Conservation (phyloP, 371 early-diverging fungal genomes). For the Apophysomyces elegans region DNA sequence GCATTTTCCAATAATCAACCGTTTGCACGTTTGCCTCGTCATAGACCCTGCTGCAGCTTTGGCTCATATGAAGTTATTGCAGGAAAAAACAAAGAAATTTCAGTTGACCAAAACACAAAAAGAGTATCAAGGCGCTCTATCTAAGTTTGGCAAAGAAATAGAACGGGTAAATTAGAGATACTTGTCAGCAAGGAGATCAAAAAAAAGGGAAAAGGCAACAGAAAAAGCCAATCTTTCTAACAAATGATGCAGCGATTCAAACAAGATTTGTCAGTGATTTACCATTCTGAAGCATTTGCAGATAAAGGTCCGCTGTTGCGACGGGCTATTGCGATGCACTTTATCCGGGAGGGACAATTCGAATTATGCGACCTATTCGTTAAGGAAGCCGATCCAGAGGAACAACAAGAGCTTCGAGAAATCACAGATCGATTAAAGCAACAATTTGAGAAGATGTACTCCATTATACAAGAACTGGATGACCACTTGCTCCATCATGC, state of each 20-base stretch:
- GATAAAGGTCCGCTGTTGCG: slow-evolving; percentile 64
- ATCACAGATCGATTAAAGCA: slow-evolving; percentile 34
- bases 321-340: slow-evolving; percentile 72
- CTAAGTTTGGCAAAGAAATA: slow-evolving; percentile 77
- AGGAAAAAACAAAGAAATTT: slow-evolving; percentile 27
- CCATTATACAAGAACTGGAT: slow-evolving; percentile 36
- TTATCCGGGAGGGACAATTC: slow-evolving; percentile 90
- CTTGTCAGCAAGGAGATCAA: too few relatives aligned
- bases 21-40: not conserved
- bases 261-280: slow-evolving; percentile 59
- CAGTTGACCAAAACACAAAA: slow-evolving; percentile 62
- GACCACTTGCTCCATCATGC: slow-evolving; percentile 29
- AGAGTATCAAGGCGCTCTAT: slow-evolving; percentile 64
- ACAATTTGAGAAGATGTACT: slow-evolving; percentile 46
- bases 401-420: slow-evolving; percentile 34
- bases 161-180: slow-evolving; percentile 60
- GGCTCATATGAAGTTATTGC: slow-evolving; percentile 14
- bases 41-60: slow-evolving; percentile 6
- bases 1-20: not conserved
- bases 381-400: slow-evolving; percentile 45
- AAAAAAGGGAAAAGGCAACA: not conserved
- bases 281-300: slow-evolving; percentile 72
- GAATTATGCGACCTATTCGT: slow-evolving; percentile 69
- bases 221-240: slow-evolving; percentile 1
- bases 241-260: slow-evolving; percentile 58